phyloP scores from a whole-genome alignment of 768 basidiomycete genomes.

The Coprinopsis marcescibilis region DNA sequence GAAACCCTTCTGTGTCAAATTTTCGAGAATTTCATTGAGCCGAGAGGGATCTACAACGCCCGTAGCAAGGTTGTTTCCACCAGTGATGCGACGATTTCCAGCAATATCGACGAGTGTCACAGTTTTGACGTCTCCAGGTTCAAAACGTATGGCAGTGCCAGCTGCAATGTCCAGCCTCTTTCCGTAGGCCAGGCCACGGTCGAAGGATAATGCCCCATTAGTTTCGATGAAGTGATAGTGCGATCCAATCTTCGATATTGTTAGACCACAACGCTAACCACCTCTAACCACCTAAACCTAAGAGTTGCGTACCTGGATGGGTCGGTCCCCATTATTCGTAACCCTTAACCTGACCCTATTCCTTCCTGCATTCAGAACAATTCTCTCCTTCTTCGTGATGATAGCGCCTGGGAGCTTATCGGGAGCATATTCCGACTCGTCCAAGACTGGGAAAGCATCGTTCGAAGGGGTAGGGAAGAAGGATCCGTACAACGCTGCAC shows the following conservation, averaged over 20 bases:
- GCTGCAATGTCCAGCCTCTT: slow-evolving; percentile 89
- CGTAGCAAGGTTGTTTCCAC: slow-evolving; percentile 72
- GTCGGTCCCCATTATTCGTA: slow-evolving; percentile 88
- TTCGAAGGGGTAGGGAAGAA: slow-evolving; percentile 79
- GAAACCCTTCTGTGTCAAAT: slow-evolving; percentile 59
- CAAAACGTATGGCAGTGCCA: slow-evolving; percentile 94
- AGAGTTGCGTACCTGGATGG: slow-evolving; percentile 51
- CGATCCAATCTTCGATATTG: slow-evolving; percentile 60
- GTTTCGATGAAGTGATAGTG: slow-evolving; percentile 95
- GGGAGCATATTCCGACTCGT: slow-evolving; percentile 42
- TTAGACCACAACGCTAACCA: background rate
- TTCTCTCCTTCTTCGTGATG: slow-evolving; percentile 55
- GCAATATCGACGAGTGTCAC: slow-evolving; percentile 77
- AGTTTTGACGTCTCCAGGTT: slow-evolving; percentile 85
- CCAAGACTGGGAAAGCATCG: slow-evolving; percentile 54
- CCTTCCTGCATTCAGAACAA: slow-evolving; percentile 73
- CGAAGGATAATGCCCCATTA: slow-evolving; percentile 75
- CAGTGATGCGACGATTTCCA: slow-evolving; percentile 65
- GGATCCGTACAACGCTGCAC: slow-evolving; percentile 88
- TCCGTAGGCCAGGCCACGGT: slow-evolving; percentile 74
- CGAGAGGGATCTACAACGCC: slow-evolving; percentile 42
- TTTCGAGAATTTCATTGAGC: slow-evolving; percentile 41
- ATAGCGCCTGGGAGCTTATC: slow-evolving; percentile 71
- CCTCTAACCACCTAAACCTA: background rate
- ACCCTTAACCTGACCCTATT: slow-evolving; percentile 67